A percentile compares a stretch with the other conserved stretches of the same genome.
These are phyloP conservation scores for Ceriops decandra DNA, from an alignment of 345 rosid genomes.

Conservation along the genomic window DNA sequence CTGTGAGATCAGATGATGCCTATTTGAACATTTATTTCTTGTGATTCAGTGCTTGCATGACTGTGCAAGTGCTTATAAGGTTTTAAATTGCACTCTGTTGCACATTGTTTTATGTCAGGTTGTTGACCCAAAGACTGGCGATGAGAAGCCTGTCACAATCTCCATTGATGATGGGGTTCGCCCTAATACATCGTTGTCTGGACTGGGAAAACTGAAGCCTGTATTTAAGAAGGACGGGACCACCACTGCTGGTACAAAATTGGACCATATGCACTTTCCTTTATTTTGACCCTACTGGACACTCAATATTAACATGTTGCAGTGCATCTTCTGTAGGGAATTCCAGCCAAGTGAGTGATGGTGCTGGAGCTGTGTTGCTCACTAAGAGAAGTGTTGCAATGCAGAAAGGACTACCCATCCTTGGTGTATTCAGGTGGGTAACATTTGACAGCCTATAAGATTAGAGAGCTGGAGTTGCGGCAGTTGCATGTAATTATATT, in stretches of 20 bases:
- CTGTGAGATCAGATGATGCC: not conserved
- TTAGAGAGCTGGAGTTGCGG: not conserved
- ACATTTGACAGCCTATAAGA: not conserved
- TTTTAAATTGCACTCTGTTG: not conserved
- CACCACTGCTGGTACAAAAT: conserved; percentile 79
- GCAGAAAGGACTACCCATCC: conserved; percentile 71
- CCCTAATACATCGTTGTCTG: conserved; percentile 59
- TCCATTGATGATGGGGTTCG: conserved; percentile 94
- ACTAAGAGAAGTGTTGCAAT: conserved; percentile 85
- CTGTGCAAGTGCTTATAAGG: not conserved
- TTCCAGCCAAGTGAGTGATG: conserved; percentile 92
- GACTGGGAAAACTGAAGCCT: conserved; percentile 60
- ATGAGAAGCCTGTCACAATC: conserved; percentile 60
- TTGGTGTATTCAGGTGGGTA: conserved; percentile 80
- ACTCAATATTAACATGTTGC: conserved; percentile 3
- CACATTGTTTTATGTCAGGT: conserved; percentile 30
- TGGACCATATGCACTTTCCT: not conserved
- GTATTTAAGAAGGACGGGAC: conserved; percentile 88
- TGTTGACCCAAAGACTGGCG: conserved; percentile 85
- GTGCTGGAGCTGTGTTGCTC: conserved; percentile 93
- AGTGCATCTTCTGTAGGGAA: conserved; percentile 48
- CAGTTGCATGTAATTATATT: not conserved
- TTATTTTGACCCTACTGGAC: not conserved
- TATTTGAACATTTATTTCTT: too few relatives aligned
- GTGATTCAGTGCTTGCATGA: not conserved